phyloP scores from a whole-genome alignment of 352 stramenopile genomes.

The Blastocystis sp. region DNA sequence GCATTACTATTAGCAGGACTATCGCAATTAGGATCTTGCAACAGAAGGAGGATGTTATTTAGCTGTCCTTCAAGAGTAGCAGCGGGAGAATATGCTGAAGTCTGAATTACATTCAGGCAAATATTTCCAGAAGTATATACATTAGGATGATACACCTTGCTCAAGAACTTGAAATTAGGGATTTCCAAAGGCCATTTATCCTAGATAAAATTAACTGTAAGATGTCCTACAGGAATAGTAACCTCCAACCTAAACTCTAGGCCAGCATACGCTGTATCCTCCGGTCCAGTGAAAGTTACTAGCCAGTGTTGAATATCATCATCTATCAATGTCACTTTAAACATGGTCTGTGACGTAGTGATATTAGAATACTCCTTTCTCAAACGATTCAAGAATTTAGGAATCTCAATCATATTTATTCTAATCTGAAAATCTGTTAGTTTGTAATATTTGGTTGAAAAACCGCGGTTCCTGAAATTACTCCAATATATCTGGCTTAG shows the following conservation, averaged over 20 bases:
- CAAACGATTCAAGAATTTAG: not conserved
- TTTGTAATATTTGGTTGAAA: not conserved
- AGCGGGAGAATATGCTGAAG: not conserved
- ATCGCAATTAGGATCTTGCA: constrained; percentile 23
- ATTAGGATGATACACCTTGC: constrained; percentile 35
- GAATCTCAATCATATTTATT: not conserved
- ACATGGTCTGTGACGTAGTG: not conserved
- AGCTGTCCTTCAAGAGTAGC: not conserved
- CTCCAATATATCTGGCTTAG: not conserved
- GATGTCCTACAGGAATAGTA: not conserved
- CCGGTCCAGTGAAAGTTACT: not conserved
- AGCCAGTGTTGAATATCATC: not conserved
- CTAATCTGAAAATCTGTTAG: not conserved
- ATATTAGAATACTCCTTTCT: not conserved
- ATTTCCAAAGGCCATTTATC: constrained; percentile 4
- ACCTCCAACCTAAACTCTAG: not conserved
- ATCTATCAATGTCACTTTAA: not conserved
- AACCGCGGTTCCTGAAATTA: not conserved
- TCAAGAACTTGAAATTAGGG: not conserved
- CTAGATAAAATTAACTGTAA: not conserved
- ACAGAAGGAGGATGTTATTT: constrained; percentile 14
- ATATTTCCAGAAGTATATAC: constrained; percentile 5
- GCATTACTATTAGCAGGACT: constrained; percentile 17
- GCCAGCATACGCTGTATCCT: not conserved
- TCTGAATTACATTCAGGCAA: constrained; percentile 32